Conservation (phyloP, 73 alveolate species). For the Paraurostyla sp. region DNA sequence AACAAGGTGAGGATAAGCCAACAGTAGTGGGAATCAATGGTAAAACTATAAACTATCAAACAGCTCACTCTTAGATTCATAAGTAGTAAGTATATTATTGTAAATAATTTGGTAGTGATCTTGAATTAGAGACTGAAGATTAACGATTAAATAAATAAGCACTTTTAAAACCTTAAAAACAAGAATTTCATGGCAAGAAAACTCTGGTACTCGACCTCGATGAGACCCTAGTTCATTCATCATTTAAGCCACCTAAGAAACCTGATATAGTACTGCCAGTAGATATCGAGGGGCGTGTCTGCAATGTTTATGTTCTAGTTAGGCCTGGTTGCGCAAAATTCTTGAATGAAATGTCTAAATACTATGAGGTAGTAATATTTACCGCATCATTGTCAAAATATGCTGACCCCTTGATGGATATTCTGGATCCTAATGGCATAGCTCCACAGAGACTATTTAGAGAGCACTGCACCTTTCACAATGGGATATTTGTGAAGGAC, state of each 20-base stretch:
- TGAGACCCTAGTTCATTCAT: conserved; percentile 88
- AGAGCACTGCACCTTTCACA: conserved; percentile 70
- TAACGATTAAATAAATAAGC: background rate
- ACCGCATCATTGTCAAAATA: conserved; percentile 76
- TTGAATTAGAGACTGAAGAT: background rate
- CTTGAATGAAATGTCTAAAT: conserved; percentile 61
- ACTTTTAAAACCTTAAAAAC: conserved; percentile 34
- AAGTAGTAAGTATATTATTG: background rate
- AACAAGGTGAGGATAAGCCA: conserved; percentile 48
- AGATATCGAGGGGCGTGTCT: conserved; percentile 58
- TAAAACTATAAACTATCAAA: background rate
- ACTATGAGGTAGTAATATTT: conserved; percentile 72
- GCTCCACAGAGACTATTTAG: conserved; percentile 65
- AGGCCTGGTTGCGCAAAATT: conserved; percentile 74
- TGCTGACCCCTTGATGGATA: conserved; percentile 75
- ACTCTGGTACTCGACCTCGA: conserved; percentile 87
- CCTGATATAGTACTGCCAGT: conserved; percentile 52
- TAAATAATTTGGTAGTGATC: background rate
- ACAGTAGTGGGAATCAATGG: conserved; percentile 38
- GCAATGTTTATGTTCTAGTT: conserved; percentile 63
- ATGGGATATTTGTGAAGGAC: conserved; percentile 76
- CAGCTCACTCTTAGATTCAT: background rate
- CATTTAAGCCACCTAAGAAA: conserved; percentile 50
- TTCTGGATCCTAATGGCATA: conserved; percentile 30
- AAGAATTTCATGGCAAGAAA: conserved; percentile 53